Percentiles rank a stretch among this genome's conserved stretches.
These are phyloP conservation scores for Globisporangium alternatum DNA, from an alignment of 352 stramenopile genomes.

Conservation along the genomic window DNA sequence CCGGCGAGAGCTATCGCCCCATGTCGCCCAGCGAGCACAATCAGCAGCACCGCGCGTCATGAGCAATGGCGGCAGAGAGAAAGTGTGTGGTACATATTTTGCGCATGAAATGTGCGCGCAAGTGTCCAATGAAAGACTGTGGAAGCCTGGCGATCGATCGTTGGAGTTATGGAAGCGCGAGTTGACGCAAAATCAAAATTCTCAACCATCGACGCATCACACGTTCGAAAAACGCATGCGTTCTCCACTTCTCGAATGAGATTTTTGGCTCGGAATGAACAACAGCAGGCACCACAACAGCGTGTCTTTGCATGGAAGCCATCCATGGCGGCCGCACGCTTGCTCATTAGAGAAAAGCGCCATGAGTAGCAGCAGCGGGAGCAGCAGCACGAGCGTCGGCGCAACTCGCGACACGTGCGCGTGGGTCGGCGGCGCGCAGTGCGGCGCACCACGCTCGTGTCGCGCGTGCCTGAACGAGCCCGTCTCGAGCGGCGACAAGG, in stretches of 20 bases:
- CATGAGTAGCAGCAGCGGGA: neutral
- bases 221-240: neutral
- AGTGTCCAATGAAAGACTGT: neutral
- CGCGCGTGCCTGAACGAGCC: conserved; percentile 36
- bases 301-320: neutral
- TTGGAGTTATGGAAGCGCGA: neutral
- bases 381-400: neutral
- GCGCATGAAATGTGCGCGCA: neutral
- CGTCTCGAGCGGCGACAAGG: neutral
- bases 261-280: neutral
- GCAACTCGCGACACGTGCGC: conserved; percentile 1
- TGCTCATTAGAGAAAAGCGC: conserved; percentile 10
- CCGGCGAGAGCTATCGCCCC: conserved; percentile 2
- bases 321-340: neutral
- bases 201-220: neutral
- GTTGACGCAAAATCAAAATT: neutral
- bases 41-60: neutral
- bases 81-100: neutral
- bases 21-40: conserved; percentile 5
- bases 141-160: neutral
- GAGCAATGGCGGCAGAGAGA: neutral
- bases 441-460: conserved; percentile 35
- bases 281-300: neutral
- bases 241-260: neutral
- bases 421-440: conserved; percentile 15